Percentiles rank a stretch among this genome's conserved stretches.
Evolutionary conservation across 805 yeast genomes (phyloP).

Genomic region (Yamadazyma paraphyllophila): DNA sequence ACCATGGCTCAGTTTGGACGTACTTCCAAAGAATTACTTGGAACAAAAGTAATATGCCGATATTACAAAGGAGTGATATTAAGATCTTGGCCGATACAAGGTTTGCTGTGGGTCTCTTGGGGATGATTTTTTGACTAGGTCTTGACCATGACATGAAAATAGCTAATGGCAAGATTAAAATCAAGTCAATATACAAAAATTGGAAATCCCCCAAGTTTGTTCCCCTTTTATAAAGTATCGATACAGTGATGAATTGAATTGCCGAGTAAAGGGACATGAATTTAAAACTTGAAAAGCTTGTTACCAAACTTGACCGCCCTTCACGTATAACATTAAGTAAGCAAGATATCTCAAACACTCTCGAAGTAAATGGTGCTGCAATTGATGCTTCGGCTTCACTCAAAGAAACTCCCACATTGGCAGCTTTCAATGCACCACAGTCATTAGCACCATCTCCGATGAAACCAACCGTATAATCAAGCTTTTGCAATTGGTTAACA

Average conservation of each 20-base stretch:
- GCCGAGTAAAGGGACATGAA: constrained; percentile 97
- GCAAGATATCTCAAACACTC: constrained; percentile 87
- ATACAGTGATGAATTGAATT: constrained; percentile 87
- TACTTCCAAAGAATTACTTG: constrained; percentile 68
- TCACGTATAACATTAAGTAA: constrained; percentile 88
- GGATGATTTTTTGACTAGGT: constrained; percentile 59
- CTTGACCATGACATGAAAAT: constrained; percentile 97
- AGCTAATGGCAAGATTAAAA: constrained; percentile 90
- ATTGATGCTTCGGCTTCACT: constrained; percentile 98
- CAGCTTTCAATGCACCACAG: constrained; percentile 97
- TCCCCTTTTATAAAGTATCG: constrained; percentile 82
- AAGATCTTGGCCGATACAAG: constrained; percentile 85
- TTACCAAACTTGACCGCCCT: constrained; percentile 92
- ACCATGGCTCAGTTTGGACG: constrained; percentile 68
- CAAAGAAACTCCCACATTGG: constrained; percentile 93
- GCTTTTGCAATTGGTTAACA: constrained; percentile 76
- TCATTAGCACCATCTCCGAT: constrained; percentile 99
- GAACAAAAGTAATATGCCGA: constrained; percentile 57
- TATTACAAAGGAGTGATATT: constrained; percentile 78
- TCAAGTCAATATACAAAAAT: constrained; percentile 88
- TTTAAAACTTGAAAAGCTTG: constrained; percentile 95
- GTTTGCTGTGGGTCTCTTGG: constrained; percentile 90
- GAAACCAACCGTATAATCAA: constrained; percentile 93
- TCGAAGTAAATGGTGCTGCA: constrained; percentile 96
- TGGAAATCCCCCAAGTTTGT: constrained; percentile 96